Evolutionary conservation across 2,329 filamentous ascomycete genomes (phyloP).

Genomic region (Fusarium sp.): DNA sequence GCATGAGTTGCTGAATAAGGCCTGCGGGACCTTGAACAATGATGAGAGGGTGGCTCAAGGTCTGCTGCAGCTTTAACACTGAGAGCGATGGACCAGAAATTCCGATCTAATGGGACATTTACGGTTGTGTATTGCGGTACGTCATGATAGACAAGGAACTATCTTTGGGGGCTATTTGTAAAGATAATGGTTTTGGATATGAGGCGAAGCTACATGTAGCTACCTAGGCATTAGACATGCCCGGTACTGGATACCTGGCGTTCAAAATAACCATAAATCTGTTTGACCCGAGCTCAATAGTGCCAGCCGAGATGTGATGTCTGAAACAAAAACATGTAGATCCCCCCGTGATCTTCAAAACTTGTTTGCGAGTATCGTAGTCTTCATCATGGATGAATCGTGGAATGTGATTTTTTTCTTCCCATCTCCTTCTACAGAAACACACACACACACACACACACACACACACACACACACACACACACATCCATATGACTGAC

Average conservation of each 20-base stretch:
- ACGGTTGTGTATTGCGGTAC: not conserved
- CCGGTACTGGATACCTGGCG: constrained; percentile 12
- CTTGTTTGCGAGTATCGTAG: not conserved
- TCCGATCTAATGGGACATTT: not conserved
- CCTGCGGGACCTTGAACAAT: constrained; percentile 53
- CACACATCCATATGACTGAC: too few species aligned
- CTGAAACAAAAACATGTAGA: constrained; percentile 10
- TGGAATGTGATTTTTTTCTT: not conserved
- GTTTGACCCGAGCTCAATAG: constrained; percentile 7
- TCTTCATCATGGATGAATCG: not conserved
- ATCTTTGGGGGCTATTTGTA: not conserved
- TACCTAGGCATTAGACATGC: constrained; percentile 1
- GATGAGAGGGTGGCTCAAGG: constrained; percentile 55
- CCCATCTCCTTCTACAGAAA: not conserved
- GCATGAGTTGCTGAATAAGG: constrained; percentile 57
- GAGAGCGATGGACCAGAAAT: not conserved
- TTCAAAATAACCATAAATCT: constrained; percentile 18
- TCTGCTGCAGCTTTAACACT: constrained; percentile 50
- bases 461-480: not conserved
- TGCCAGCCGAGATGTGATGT: not conserved
- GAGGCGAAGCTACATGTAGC: constrained; percentile 1
- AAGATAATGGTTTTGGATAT: not conserved
- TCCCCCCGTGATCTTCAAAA: not conserved
- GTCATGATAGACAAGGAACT: not conserved
- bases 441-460: not conserved